A percentile compares a stretch with the other conserved stretches of the same genome.
phyloP scores from a whole-genome alignment of 2,329 filamentous ascomycete genomes.

The Penicillium sp. region DNA sequence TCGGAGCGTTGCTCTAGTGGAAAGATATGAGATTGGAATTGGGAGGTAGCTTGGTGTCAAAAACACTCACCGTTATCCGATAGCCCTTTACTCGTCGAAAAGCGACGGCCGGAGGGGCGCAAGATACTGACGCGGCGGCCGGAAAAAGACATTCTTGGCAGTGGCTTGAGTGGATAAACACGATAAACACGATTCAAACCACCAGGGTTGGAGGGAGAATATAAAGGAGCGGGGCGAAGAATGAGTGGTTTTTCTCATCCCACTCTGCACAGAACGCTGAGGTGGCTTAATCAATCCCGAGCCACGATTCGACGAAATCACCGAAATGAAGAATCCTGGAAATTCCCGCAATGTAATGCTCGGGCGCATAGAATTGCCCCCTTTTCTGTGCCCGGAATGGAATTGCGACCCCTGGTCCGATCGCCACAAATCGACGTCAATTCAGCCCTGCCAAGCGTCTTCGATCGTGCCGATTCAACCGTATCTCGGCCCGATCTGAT shows the following conservation, averaged over 20 bases:
- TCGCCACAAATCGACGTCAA: too few species aligned
- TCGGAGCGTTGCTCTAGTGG: conserved; percentile 70
- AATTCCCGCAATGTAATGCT: conserved; percentile 7
- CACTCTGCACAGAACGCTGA: conserved; percentile 9
- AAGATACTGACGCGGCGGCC: conserved; percentile 43
- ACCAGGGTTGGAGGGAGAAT: neutral
- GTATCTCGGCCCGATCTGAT: too few species aligned
- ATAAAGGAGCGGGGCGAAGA: conserved; percentile 1
- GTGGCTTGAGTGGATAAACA: neutral
- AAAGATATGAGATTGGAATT: conserved; percentile 3
- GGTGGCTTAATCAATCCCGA: conserved; percentile 11
- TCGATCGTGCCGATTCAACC: too few species aligned
- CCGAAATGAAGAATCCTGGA: too few species aligned
- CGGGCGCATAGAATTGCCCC: too few species aligned
- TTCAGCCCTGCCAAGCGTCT: too few species aligned
- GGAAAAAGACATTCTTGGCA: conserved; percentile 42
- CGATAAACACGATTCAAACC: neutral
- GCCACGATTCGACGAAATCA: conserved; percentile 22
- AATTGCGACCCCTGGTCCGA: too few species aligned
- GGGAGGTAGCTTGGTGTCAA: neutral
- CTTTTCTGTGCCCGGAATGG: too few species aligned
- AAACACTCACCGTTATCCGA: conserved; percentile 41
- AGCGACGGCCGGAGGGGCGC: conserved; percentile 36
- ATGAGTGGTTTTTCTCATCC: conserved; percentile 2
- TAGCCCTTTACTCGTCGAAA: conserved; percentile 42